Evolutionary conservation across 768 basidiomycete species (phyloP), one percentile per base, ranked within the genome.

Genomic region (Xerocomus spinulosus): DNA sequence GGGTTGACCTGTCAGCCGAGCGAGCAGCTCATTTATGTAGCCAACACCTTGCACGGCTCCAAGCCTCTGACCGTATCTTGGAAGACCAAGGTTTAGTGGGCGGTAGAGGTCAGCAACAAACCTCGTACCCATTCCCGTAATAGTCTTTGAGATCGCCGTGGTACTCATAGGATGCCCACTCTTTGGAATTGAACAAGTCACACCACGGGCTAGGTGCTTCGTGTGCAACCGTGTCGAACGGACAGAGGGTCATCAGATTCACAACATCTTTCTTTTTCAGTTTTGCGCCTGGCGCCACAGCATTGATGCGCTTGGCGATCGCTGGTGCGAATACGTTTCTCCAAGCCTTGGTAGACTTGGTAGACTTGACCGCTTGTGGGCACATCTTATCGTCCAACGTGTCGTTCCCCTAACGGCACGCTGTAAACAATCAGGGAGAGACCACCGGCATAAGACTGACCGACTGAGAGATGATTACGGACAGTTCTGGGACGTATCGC

Each of bases 21-120:
- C 87, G 20, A 93, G 68, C 18, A 94, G 78, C 68, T 92, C 92
- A 63, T 92, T 92, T 59, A 87, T 71, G 64, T 87, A 93, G 3
- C 91, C 92, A 3, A 92, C 83, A 24, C 88, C 88, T 61, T 88
- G 87, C 7, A 89, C 81, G 2, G 68, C 80, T 0, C 88, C 87
- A 0, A 88, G 73, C 2, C 61, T 57, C 48, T 81, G 78, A 10
- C 87, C 88, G 48, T 86, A 79, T n/a, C 85, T 85, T 52, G 9
- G 36, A 29, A 18, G 12, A 1, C 5, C n/a, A 1, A 10, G 20
- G 21, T 7, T 44, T 7, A 35, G 34, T 9, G 18, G 7, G 12
- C 17, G 24, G 10, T 9, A 6, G 13, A 2, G 9, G 25, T n/a
- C 4, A 13, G 29, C 4, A 18, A 32, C 3, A 18, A 30, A n/a